Base-by-base conservation (phyloP, 78 protist species). In the Diacronema lutheri region DNA sequence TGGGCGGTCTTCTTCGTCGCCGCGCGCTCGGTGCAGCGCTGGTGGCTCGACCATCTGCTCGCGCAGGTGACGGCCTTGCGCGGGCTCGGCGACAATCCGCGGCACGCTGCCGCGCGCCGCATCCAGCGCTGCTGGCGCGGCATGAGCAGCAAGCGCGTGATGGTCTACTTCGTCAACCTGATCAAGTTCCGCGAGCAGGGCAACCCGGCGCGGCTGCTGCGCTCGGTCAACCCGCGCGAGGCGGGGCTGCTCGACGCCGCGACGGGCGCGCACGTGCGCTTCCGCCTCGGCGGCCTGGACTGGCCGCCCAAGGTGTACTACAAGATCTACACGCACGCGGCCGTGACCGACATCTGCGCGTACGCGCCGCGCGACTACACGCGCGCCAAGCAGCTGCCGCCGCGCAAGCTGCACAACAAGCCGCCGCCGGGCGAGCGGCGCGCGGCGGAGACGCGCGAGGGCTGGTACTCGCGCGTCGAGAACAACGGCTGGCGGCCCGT, bases 351-450 rank as follows among this genome's bases (percentile, higher is more conserved):
- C 55, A 46, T 69, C 6, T 1, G 56, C 33, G 77, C 77, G 16
- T 69, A 40, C 77, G 77, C 77, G 33, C 77, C 77, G 50, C 77
- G 77, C 57, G 77, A 69, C 55, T 69, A 69, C 77, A 69, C 77
- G 23, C n/a, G 16, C 31, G 4, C 14, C 56, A 23, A 19, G 33
- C 21, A 69, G 57, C 57, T 46, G 25, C 26, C n/a, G 44, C 77
- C 77, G 12, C 6, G 7, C 57, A 31, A 9, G 26, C 55, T 69
- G 31, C 29, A 40, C 56, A 69, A 69, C 77, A 3, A 40, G 13
- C 12, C 10, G 26, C 7, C 21, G 33, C 77, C n/a, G 23, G 46
- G 57, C 77, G 37, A 40, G 62, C 62, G 62, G n/a, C 19, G 33
- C 16, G 33, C 23, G 12, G 33, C 6, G 57, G n/a, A 16, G 26